Evolutionary conservation across 768 basidiomycete species (phyloP), one percentile per base, ranked within the genome.

Genomic region (Termitomyces sp.): DNA sequence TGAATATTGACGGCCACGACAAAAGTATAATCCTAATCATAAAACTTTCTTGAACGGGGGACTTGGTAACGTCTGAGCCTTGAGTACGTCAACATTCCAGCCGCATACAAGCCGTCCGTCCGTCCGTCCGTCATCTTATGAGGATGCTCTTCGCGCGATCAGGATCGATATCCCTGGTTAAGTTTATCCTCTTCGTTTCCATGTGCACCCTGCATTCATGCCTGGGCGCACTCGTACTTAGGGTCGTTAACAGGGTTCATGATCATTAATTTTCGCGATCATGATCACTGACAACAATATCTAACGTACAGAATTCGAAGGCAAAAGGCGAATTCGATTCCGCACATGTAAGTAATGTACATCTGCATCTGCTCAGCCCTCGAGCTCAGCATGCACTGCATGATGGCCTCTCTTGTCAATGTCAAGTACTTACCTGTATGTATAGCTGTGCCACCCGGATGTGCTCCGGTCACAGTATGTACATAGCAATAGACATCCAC

Each of bases 151-250:
- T 40, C 38, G 38, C 38, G n/a, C 38, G 38, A 8, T n/a, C 17
- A 38, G 38, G 38, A n/a, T n/a, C n/a, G 12, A 34, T 34, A 9
- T 8, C 11, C 42, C 42, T 43, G 21, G 12, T 19, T 35, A 23
- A 49, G 48, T 49, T 49, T 49, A 49, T 49, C 48, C 48, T 49
- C 34, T 49, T 49, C 48, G 48, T 49, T 49, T 49, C 48, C 48
- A 49, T 49, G 32, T 9, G 4, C 47, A 49, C 16, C 31, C 12
- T 17, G 21, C 48, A 48, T 48, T 48, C 19, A 48, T 48, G 47
- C 46, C 21, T 32, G 29, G 31, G 32, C 21, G 32, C 9, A 7
- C 19, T 48, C 7, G 32, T 35, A 34, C 21, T 37, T 34, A 48
- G 47, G 47, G 47, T 48, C 47, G 21, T 7, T 29, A 7, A 48